Percentiles rank a stretch among this genome's conserved stretches.
These are phyloP conservation scores for Diplodia intermedia DNA, from an alignment of 2,329 filamentous ascomycete genomes.

Conservation along the genomic window DNA sequence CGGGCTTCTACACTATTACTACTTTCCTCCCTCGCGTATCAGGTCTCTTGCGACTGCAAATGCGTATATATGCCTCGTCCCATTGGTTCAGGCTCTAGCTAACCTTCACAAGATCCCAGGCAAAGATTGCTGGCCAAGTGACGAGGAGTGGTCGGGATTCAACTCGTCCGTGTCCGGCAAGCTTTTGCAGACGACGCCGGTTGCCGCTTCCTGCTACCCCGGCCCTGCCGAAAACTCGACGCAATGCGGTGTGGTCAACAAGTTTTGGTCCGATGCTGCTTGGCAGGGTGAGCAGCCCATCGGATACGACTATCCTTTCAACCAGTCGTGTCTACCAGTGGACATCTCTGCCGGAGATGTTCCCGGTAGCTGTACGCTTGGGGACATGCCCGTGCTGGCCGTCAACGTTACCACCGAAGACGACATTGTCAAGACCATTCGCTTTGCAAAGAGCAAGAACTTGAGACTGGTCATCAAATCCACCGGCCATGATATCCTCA, in stretches of 20 bases:
- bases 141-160: slow-evolving; percentile 43
- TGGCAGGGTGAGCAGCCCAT: slow-evolving; percentile 9
- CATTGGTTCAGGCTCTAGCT: neutral
- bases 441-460: slow-evolving; percentile 16
- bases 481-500: slow-evolving; percentile 13
- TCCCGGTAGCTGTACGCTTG: slow-evolving; percentile 34
- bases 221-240: neutral
- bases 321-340: neutral
- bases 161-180: slow-evolving; percentile 50
- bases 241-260: neutral
- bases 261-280: slow-evolving; percentile 2
- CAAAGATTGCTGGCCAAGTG: slow-evolving; percentile 49
- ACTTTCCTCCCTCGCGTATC: neutral
- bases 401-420: slow-evolving; percentile 42
- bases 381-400: slow-evolving; percentile 42
- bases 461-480: slow-evolving; percentile 9
- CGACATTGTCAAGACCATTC: slow-evolving; percentile 35
- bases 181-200: slow-evolving; percentile 49
- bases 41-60: neutral
- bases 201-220: slow-evolving; percentile 38
- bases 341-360: neutral
- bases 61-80: neutral
- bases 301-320: slow-evolving; percentile 17
- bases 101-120: slow-evolving; percentile 38
- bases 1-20: neutral